These are phyloP conservation scores for Penicillium canescens DNA, from an alignment of 495 filamentous ascomycete genomes.

Conservation along the genomic window DNA sequence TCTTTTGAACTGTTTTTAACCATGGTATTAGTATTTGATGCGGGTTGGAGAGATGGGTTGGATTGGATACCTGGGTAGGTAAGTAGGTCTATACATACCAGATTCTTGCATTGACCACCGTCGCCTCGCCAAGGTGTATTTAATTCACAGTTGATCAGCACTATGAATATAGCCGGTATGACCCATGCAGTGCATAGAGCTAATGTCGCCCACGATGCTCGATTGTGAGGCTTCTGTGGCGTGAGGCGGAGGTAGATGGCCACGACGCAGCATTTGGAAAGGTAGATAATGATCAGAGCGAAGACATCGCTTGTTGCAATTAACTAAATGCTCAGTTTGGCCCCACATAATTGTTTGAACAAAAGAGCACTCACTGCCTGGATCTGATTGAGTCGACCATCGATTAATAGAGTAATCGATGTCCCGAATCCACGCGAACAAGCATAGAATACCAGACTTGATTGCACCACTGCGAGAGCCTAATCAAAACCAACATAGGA, in stretches of 20 bases:
- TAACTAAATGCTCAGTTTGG: slow-evolving; percentile 25
- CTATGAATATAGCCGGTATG: slow-evolving; percentile 34
- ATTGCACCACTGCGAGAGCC: slow-evolving; percentile 36
- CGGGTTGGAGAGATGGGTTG: not conserved
- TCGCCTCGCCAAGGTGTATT: slow-evolving; percentile 39
- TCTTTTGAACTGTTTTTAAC: slow-evolving; percentile 28
- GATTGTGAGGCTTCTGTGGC: slow-evolving; percentile 43
- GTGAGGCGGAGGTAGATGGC: slow-evolving; percentile 50
- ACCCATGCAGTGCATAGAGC: slow-evolving; percentile 36
- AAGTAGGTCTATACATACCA: slow-evolving; percentile 26
- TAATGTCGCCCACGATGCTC: slow-evolving; percentile 34
- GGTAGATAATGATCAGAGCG: slow-evolving; percentile 42
- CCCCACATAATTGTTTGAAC: too few species aligned
- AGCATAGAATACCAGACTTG: slow-evolving; percentile 35
- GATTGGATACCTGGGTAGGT: too few species aligned
- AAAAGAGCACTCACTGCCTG: slow-evolving; percentile 33
- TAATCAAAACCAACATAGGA: slow-evolving; percentile 4
- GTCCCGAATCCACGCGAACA: slow-evolving; percentile 43
- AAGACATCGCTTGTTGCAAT: slow-evolving; percentile 42
- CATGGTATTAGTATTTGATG: too few species aligned
- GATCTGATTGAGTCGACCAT: slow-evolving; percentile 26
- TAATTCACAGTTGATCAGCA: slow-evolving; percentile 41
- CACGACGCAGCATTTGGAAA: slow-evolving; percentile 49
- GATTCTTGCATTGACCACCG: slow-evolving; percentile 32
- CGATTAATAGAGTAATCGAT: slow-evolving; percentile 34